phyloP scores from a whole-genome alignment of 2,329 filamentous ascomycete species.

The Cladosporium sp. region DNA sequence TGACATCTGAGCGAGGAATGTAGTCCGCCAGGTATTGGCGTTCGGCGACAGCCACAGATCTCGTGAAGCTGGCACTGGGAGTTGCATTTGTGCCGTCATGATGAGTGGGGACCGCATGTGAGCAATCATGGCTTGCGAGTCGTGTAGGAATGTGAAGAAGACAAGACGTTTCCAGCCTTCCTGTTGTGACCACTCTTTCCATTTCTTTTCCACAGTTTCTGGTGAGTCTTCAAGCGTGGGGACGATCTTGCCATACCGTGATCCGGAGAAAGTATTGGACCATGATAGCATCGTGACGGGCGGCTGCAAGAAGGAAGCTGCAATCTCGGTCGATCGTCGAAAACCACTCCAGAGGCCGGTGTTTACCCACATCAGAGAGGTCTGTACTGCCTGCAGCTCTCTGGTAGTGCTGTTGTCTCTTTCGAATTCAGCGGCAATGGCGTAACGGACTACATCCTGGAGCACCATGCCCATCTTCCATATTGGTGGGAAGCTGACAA shows the following conservation, averaged over 20 bases:
- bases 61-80: constrained; percentile 59
- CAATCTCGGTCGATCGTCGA: constrained; percentile 53
- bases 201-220: constrained; percentile 56
- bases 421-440: constrained; percentile 38
- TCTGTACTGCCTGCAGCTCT: constrained; percentile 47
- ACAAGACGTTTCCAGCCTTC: constrained; percentile 65
- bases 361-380: constrained; percentile 44
- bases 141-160: constrained; percentile 60
- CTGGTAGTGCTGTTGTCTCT: constrained; percentile 45
- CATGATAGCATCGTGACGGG: constrained; percentile 45
- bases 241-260: constrained; percentile 34
- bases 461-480: constrained; percentile 55
- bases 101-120: constrained; percentile 59
- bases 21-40: constrained; percentile 59
- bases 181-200: constrained; percentile 58
- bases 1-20: constrained; percentile 42
- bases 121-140: constrained; percentile 63
- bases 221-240: constrained; percentile 52
- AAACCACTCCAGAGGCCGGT: constrained; percentile 56
- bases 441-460: constrained; percentile 43
- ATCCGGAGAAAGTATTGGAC: constrained; percentile 22
- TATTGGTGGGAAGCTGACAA: constrained; percentile 52
- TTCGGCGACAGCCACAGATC: constrained; percentile 62
- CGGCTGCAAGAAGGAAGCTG: constrained; percentile 52
- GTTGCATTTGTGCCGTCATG: constrained; percentile 62